phyloP scores from a whole-genome alignment of 306 rosid species.

The Cicer cuneatum region DNA sequence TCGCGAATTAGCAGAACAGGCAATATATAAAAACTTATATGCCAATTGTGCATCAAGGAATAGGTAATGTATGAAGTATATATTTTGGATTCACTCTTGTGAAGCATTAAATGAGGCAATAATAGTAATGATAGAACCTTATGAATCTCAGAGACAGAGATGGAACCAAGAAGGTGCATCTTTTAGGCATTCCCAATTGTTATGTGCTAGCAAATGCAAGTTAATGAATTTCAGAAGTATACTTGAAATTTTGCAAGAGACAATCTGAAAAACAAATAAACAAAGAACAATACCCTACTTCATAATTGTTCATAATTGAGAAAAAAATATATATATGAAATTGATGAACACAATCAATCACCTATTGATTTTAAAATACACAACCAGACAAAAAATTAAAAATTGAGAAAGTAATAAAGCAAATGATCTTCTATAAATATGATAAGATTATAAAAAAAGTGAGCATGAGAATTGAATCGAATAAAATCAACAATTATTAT shows the following conservation, averaged over 20 bases:
- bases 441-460: conserved; percentile 4
- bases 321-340: not conserved
- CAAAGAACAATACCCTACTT: conserved; percentile 20
- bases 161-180: conserved; percentile 55
- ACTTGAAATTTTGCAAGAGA: conserved; percentile 13
- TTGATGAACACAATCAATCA: conserved; percentile 24
- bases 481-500: conserved; percentile 15
- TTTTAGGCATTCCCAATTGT: conserved; percentile 69
- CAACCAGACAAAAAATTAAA: not conserved
- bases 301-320: not conserved
- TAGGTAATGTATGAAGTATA: conserved; percentile 40
- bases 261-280: conserved; percentile 40
- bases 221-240: conserved; percentile 39
- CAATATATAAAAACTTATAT: conserved; percentile 41
- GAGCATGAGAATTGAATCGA: not conserved
- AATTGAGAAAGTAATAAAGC: conserved; percentile 10
- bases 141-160: conserved; percentile 44
- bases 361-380: not conserved
- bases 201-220: conserved; percentile 25
- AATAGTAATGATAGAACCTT: conserved; percentile 49
- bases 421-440: conserved; percentile 16
- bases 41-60: conserved; percentile 55
- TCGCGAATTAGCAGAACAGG: conserved; percentile 55
- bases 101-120: conserved; percentile 45
- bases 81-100: conserved; percentile 35